Percentiles rank a stretch among this genome's conserved stretches.
phyloP scores from a whole-genome alignment of 2,329 filamentous ascomycete genomes.

The Aspergillus hiratsukae region DNA sequence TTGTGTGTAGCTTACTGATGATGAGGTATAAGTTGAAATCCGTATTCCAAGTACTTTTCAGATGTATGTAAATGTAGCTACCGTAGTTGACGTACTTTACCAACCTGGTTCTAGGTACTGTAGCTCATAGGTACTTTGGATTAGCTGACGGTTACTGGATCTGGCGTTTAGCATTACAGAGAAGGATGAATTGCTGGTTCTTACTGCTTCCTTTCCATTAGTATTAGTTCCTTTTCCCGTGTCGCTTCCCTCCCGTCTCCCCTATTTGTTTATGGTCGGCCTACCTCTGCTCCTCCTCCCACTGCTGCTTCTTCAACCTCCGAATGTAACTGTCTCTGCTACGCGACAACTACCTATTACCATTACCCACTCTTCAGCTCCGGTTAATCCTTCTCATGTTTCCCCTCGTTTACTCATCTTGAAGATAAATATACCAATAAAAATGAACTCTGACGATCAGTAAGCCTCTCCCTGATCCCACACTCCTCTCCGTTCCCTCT shows the following conservation, averaged over 20 bases:
- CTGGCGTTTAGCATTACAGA: background rate
- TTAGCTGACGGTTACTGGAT: background rate
- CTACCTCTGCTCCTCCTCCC: background rate
- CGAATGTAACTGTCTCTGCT: conserved; percentile 13
- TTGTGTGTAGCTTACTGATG: background rate
- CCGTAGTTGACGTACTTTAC: background rate
- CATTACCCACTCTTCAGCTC: background rate
- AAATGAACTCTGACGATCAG: conserved; percentile 19
- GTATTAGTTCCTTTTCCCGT: conserved; percentile 6
- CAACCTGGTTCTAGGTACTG: background rate
- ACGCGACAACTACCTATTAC: background rate
- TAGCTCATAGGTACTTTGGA: background rate
- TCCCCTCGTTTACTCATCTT: background rate
- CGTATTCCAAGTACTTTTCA: background rate
- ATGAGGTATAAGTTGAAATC: background rate
- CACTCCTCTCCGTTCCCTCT: conserved; percentile 11
- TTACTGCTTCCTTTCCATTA: background rate
- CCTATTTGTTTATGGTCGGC: conserved; percentile 1
- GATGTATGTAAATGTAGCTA: background rate
- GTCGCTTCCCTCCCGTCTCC: conserved; percentile 1
- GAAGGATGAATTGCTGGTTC: background rate
- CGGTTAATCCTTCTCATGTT: background rate
- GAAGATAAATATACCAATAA: background rate
- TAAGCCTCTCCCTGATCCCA: conserved; percentile 13
- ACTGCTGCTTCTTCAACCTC: conserved; percentile 16